Conservation (phyloP, 208 protist species). For the Acanthamoeba triangularis region DNA sequence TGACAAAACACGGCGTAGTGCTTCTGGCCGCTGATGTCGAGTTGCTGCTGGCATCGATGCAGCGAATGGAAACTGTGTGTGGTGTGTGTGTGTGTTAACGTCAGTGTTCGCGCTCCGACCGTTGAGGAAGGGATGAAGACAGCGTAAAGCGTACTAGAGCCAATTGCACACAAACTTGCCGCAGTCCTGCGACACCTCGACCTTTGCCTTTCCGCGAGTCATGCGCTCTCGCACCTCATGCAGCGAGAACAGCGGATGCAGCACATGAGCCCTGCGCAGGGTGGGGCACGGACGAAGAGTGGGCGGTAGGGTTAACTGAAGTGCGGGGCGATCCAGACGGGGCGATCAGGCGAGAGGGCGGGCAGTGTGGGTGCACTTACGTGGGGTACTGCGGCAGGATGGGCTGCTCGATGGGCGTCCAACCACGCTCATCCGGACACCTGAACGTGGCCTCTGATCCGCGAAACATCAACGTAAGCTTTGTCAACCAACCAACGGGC, state of each 20-base stretch:
- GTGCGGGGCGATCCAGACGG: too few relatives aligned
- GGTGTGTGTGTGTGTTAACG: too few relatives aligned
- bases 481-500: too few relatives aligned
- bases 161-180: conserved; percentile 46
- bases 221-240: background rate
- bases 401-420: background rate
- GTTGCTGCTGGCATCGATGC: background rate
- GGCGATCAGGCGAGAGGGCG: too few relatives aligned
- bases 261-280: background rate
- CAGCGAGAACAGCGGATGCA: background rate
- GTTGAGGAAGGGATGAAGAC: background rate
- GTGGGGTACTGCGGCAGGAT: background rate
- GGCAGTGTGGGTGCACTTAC: too few relatives aligned
- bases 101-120: too few relatives aligned
- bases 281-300: background rate
- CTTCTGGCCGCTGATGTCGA: background rate
- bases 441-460: conserved; percentile 22
- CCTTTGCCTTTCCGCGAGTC: background rate
- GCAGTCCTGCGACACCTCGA: background rate
- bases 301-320: background rate
- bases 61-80: background rate
- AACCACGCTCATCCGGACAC: conserved; percentile 4
- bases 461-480: background rate
- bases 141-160: conserved; percentile 12
- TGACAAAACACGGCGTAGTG: conserved; percentile 30